These are phyloP conservation scores for Daldinia grandis DNA, from an alignment of 495 filamentous ascomycete species.

Conservation along the genomic window DNA sequence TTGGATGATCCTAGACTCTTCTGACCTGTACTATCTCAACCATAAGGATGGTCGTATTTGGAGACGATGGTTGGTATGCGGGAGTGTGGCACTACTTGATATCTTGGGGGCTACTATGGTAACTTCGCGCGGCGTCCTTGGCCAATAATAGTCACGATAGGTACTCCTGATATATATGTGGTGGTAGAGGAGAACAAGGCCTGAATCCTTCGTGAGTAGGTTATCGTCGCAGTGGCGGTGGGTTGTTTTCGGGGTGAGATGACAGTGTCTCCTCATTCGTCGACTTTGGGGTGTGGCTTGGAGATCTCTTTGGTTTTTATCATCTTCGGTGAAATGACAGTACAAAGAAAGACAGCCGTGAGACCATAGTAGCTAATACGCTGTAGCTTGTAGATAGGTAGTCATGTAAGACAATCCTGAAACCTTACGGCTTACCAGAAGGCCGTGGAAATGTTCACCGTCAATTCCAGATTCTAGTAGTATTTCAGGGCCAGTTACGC, in stretches of 20 bases:
- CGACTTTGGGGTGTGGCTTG: slow-evolving; percentile 24
- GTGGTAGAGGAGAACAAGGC: slow-evolving; percentile 32
- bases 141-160: slow-evolving; percentile 20
- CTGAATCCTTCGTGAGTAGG: slow-evolving; percentile 33
- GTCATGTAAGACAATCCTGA: neutral
- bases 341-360: neutral
- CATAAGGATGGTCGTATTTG: slow-evolving; percentile 36
- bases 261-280: slow-evolving; percentile 24
- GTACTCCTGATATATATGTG: slow-evolving; percentile 13
- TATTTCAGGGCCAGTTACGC: neutral
- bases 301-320: slow-evolving; percentile 19
- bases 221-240: slow-evolving; percentile 28
- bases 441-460: neutral
- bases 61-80: slow-evolving; percentile 31
- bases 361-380: slow-evolving; percentile 1
- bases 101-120: slow-evolving; percentile 30
- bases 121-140: slow-evolving; percentile 16
- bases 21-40: slow-evolving; percentile 7
- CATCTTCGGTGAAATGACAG: slow-evolving; percentile 24
- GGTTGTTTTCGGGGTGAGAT: slow-evolving; percentile 30
- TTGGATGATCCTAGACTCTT: slow-evolving; percentile 1
- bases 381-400: neutral
- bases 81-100: slow-evolving; percentile 31
- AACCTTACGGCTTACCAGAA: neutral
- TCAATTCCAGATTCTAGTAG: slow-evolving; percentile 1